phyloP scores from a whole-genome alignment of 495 filamentous ascomycete genomes.

The Pseudoneurospora amorphoporcata region DNA sequence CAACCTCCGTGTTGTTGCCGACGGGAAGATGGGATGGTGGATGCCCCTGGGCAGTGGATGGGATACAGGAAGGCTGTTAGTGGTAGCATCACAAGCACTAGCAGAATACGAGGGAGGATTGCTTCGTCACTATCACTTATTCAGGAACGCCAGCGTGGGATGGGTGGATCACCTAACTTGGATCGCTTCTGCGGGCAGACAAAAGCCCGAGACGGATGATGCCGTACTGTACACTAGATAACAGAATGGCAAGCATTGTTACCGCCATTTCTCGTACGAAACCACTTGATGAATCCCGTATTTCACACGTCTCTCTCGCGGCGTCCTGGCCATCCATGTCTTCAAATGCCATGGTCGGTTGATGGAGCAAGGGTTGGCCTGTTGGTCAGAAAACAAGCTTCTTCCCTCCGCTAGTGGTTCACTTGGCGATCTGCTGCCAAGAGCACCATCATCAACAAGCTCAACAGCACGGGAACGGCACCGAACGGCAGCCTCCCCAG shows the following conservation, averaged over 20 bases:
- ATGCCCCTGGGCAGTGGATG: not conserved
- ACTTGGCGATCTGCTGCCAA: not conserved
- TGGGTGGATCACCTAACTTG: not conserved
- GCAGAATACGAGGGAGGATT: not conserved
- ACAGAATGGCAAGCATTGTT: not conserved
- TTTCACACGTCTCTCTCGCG: not conserved
- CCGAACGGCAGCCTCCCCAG: not conserved
- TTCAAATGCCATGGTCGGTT: too few species aligned
- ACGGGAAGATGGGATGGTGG: not conserved
- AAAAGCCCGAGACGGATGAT: not conserved
- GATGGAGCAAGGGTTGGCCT: not conserved
- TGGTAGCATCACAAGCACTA: not conserved
- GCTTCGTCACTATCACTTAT: not conserved
- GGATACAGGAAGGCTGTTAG: not conserved
- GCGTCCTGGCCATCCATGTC: not conserved
- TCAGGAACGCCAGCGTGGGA: not conserved
- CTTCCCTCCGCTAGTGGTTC: not conserved
- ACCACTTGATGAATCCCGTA: not conserved
- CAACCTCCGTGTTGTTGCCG: not conserved
- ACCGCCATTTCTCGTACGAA: not conserved
- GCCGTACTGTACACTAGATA: not conserved
- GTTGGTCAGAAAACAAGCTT: not conserved
- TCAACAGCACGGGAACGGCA: not conserved
- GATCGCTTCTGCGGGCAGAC: not conserved
- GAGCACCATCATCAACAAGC: not conserved